Percentiles rank a stretch among this genome's conserved stretches.
Evolutionary conservation across 2,329 filamentous ascomycete species (phyloP).

Genomic region (Pseudopyrenochaeta lycopersici): DNA sequence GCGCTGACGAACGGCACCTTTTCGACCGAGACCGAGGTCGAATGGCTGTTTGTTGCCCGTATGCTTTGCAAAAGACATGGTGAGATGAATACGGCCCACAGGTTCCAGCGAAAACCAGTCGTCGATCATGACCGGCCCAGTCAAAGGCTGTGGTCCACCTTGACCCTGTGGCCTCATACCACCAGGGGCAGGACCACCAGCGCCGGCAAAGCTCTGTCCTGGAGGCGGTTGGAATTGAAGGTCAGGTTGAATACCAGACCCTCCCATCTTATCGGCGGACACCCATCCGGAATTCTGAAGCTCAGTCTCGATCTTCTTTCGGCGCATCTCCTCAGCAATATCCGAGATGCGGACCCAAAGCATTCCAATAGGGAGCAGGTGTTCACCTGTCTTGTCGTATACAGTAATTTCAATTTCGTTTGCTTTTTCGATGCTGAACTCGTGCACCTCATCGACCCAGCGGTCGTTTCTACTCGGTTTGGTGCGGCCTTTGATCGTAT

Average conservation of each 20-base stretch:
- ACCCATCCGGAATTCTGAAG: slow-evolving; percentile 96
- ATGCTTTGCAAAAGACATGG: slow-evolving; percentile 91
- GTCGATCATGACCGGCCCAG: slow-evolving; percentile 73
- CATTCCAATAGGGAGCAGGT: slow-evolving; percentile 91
- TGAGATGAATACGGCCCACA: slow-evolving; percentile 88
- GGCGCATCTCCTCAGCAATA: slow-evolving; percentile 95
- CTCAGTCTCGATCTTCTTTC: slow-evolving; percentile 96
- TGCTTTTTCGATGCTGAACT: slow-evolving; percentile 94
- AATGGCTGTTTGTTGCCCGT: slow-evolving; percentile 82
- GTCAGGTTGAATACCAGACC: slow-evolving; percentile 61
- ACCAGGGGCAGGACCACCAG: slow-evolving; percentile 48
- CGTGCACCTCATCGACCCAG: slow-evolving; percentile 92
- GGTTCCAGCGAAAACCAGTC: slow-evolving; percentile 98
- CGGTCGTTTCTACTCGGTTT: slow-evolving; percentile 84
- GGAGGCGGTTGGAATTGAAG: slow-evolving; percentile 63
- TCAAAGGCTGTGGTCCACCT: slow-evolving; percentile 56
- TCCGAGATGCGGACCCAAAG: slow-evolving; percentile 97
- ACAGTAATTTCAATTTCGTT: slow-evolving; percentile 98
- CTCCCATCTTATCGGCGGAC: slow-evolving; percentile 92
- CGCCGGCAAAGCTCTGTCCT: slow-evolving; percentile 50
- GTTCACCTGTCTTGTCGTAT: slow-evolving; percentile 91
- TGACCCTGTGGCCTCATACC: slow-evolving; percentile 48
- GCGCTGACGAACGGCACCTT: slow-evolving; percentile 94
- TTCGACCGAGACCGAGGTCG: slow-evolving; percentile 89
- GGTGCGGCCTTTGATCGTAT: slow-evolving; percentile 88